Percentiles rank a stretch among this genome's conserved stretches.
Conservation (phyloP, 2,329 filamentous ascomycete genomes). For the Monosporascus cannonballus region DNA sequence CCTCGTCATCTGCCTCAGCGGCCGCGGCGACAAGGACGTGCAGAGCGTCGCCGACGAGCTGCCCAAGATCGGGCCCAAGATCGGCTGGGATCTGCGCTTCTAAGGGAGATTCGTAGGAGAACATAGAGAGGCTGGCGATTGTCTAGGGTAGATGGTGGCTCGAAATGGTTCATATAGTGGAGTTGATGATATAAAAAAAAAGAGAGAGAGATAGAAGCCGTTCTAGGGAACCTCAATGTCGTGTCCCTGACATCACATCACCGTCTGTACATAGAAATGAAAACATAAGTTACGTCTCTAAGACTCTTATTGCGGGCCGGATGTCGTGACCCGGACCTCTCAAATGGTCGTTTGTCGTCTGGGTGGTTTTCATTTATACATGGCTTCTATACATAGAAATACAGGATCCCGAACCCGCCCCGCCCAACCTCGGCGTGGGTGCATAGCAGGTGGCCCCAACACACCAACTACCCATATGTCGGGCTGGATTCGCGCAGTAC, state of each 20-base stretch:
- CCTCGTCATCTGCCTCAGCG: conserved; percentile 88
- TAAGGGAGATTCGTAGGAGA: conserved; percentile 25
- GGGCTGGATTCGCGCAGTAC: conserved; percentile 15
- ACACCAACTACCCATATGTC: too few relatives aligned
- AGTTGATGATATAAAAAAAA: too few relatives aligned
- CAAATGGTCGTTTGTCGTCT: neutral
- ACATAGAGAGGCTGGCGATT: too few relatives aligned
- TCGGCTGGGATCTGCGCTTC: conserved; percentile 67
- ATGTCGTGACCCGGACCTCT: neutral
- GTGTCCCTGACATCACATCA: neutral
- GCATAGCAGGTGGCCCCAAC: too few relatives aligned
- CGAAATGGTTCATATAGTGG: too few relatives aligned
- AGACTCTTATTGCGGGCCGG: neutral
- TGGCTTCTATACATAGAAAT: too few relatives aligned
- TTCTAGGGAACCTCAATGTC: too few relatives aligned
- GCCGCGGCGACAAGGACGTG: conserved; percentile 95
- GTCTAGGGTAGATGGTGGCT: too few relatives aligned
- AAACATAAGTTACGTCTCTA: neutral
- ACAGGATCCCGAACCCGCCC: too few relatives aligned
- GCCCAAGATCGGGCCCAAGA: conserved; percentile 80
- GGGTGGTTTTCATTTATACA: too few relatives aligned
- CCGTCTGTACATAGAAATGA: conserved; percentile 7
- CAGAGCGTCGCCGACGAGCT: conserved; percentile 96
- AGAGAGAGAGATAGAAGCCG: too few relatives aligned
- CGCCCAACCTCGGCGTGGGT: too few relatives aligned